phyloP scores from a whole-genome alignment of 768 basidiomycete genomes.

The Podaxis sp. region DNA sequence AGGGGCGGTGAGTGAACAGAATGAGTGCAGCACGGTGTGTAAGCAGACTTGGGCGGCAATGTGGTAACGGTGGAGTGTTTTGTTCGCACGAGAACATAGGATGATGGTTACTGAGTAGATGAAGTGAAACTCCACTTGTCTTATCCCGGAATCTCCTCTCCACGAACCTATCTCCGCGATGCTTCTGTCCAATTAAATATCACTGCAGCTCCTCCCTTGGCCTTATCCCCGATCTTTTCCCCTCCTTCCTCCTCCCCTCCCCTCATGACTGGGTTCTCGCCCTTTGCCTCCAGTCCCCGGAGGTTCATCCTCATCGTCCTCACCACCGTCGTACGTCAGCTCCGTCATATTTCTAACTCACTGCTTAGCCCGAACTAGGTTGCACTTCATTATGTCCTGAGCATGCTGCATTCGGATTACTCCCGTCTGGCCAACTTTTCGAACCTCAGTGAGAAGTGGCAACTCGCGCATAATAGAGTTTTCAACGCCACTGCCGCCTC shows the following conservation, averaged over 20 bases:
- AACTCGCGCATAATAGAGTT: conserved; percentile 18
- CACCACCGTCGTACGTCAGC: conserved; percentile 38
- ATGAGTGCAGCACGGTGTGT: background rate
- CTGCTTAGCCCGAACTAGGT: conserved; percentile 30
- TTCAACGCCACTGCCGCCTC: conserved; percentile 7
- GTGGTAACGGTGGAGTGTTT: background rate
- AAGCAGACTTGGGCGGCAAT: background rate
- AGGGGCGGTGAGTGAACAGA: no score
- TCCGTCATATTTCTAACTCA: background rate
- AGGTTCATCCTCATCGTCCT: conserved; percentile 50
- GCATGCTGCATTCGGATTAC: conserved; percentile 46
- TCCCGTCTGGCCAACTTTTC: conserved; percentile 39
- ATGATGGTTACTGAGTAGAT: conserved; percentile 5
- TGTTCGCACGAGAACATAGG: conserved; percentile 7
- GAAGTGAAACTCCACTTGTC: conserved; percentile 11
- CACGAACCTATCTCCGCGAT: conserved; percentile 1
- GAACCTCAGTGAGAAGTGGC: conserved; percentile 26
- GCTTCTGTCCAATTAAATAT: conserved; percentile 11
- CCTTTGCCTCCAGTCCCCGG: conserved; percentile 36
- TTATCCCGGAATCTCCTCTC: conserved; percentile 11
- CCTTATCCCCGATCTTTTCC: background rate
- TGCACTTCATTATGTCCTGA: conserved; percentile 51
- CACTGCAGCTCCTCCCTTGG: background rate
- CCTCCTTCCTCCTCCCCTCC: conserved; percentile 6
- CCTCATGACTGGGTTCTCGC: conserved; percentile 18